Evolutionary conservation across 176 grass and related monocot species (phyloP).

Genomic region (Aegilops umbellulata): DNA sequence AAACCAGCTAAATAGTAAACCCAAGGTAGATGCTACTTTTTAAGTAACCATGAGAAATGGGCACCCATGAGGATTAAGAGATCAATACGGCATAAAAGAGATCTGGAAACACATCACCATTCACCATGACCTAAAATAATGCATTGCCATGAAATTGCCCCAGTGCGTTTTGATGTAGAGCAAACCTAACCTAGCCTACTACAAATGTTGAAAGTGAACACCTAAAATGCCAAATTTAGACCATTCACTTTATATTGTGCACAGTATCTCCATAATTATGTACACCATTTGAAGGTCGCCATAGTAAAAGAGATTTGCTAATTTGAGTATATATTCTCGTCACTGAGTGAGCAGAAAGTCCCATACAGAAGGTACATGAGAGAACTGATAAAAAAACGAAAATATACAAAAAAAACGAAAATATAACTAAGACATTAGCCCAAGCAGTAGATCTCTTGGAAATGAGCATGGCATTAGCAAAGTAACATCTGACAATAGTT

Average conservation of each 20-base stretch:
- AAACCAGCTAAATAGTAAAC: background rate
- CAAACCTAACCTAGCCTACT: background rate
- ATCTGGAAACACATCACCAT: background rate
- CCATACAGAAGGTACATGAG: background rate
- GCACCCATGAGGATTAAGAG: background rate
- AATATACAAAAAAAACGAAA: too few species aligned
- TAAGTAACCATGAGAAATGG: background rate
- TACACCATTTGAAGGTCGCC: background rate
- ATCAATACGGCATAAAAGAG: background rate
- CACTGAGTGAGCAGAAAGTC: background rate
- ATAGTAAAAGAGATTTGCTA: background rate
- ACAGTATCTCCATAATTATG: background rate
- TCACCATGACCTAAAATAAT: background rate
- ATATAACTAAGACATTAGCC: background rate
- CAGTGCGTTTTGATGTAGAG: background rate
- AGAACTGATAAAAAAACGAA: background rate
- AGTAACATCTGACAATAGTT: background rate
- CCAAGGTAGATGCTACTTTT: background rate
- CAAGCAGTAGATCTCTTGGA: background rate
- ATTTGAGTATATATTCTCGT: background rate
- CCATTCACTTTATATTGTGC: background rate
- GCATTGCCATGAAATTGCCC: background rate
- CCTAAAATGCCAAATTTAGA: background rate
- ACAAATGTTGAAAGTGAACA: background rate
- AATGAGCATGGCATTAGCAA: background rate